Conservation (phyloP, 768 basidiomycete species). For the Tylopilus subfusipes region DNA sequence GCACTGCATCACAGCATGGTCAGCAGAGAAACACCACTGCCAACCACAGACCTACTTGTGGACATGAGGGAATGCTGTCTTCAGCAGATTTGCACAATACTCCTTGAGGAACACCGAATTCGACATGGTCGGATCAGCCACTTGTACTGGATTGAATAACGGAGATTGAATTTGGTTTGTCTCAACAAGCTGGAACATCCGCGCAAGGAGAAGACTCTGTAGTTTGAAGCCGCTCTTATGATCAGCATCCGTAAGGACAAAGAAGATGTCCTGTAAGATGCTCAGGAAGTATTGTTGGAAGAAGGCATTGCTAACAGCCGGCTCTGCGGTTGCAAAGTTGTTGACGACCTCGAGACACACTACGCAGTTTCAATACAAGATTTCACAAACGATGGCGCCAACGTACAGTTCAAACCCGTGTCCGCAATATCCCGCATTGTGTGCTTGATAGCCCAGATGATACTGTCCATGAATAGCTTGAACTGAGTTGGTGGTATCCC, state of each 20-base stretch:
- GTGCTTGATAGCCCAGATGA: conserved; percentile 99
- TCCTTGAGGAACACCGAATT: conserved; percentile 80
- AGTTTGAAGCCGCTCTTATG: conserved; percentile 99
- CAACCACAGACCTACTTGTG: conserved; percentile 55
- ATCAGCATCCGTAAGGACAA: conserved; percentile 94
- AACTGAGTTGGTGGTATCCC: conserved; percentile 88
- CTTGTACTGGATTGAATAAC: conserved; percentile 75
- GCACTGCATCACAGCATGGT: conserved; percentile 39
- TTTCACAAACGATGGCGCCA: neutral
- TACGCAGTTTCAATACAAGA: conserved; percentile 28
- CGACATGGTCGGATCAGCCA: conserved; percentile 64
- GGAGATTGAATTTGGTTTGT: conserved; percentile 75
- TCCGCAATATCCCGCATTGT: conserved; percentile 98
- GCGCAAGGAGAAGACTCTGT: conserved; percentile 87
- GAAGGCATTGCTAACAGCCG: conserved; percentile 81
- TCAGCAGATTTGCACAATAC: conserved; percentile 82
- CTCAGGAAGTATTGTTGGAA: conserved; percentile 96
- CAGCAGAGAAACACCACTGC: conserved; percentile 4
- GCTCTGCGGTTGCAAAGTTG: conserved; percentile 84
- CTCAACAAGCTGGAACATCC: conserved; percentile 92
- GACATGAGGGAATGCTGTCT: conserved; percentile 89
- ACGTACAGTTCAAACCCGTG: conserved; percentile 71
- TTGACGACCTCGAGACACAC: conserved; percentile 93
- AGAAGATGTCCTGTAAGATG: conserved; percentile 94
- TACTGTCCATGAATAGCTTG: conserved; percentile 97